These are phyloP conservation scores for Mortierella sp. DNA, from an alignment of 371 early-diverging fungal genomes.

Conservation along the genomic window DNA sequence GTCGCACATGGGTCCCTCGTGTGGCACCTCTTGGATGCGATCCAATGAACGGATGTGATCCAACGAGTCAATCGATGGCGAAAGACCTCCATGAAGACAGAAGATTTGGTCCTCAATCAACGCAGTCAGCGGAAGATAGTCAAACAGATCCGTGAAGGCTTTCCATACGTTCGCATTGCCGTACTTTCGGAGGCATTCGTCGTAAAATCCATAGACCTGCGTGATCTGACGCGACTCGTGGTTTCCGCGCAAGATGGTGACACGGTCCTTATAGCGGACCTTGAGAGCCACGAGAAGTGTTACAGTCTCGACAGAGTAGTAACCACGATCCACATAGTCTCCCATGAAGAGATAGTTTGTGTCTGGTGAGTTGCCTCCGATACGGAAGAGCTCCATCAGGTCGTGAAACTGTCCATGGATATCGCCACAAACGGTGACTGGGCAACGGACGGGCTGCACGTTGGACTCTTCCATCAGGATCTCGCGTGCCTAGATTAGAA, in stretches of 20 bases:
- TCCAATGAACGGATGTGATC: constrained; percentile 98
- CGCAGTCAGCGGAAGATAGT: constrained; percentile 98
- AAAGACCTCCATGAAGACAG: constrained; percentile 99
- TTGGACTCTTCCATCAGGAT: constrained; percentile 94
- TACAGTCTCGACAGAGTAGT: constrained; percentile 99
- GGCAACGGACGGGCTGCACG: constrained; percentile 96
- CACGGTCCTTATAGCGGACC: constrained; percentile 93
- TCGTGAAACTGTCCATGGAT: constrained; percentile 99
- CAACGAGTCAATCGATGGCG: constrained; percentile 96
- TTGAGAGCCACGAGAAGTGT: constrained; percentile 96
- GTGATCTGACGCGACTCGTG: constrained; percentile 99
- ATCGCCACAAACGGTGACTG: constrained; percentile 99
- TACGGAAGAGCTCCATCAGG: constrained; percentile 97
- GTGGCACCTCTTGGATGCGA: constrained; percentile 98
- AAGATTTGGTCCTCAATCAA: constrained; percentile 95
- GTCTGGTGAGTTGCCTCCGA: constrained; percentile 97
- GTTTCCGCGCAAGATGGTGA: constrained; percentile 99
- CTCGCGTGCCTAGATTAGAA: constrained; percentile 79
- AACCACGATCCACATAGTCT: constrained; percentile 99
- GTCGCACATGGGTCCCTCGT: constrained; percentile 99
- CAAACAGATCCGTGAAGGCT: constrained; percentile 99
- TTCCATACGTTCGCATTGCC: constrained; percentile 99
- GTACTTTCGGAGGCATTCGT: constrained; percentile 99
- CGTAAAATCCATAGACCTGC: constrained; percentile 99
- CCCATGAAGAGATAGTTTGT: constrained; percentile 99